Conservation (phyloP, 495 filamentous ascomycete species). For the Aspergillus taichungensis region DNA sequence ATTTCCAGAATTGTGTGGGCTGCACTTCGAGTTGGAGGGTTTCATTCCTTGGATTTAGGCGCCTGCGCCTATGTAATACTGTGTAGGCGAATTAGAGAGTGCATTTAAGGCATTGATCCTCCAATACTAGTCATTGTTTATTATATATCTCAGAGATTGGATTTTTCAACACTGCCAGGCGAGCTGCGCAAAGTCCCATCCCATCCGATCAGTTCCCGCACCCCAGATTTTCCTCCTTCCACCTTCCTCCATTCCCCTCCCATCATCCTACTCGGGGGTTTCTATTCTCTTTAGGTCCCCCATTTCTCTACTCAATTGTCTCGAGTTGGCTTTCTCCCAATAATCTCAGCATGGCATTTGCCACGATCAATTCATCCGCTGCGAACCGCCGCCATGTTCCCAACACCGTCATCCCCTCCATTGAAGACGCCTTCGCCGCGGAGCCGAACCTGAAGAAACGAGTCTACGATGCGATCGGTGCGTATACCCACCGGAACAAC, state of each 20-base stretch:
- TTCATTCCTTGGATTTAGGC: too few relatives aligned
- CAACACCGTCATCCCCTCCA: conserved; percentile 20
- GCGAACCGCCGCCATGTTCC: conserved; percentile 1
- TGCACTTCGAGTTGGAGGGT: too few relatives aligned
- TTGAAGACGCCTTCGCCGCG: conserved; percentile 39
- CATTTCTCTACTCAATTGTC: not conserved
- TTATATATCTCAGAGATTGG: not conserved
- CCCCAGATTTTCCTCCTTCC: conserved; percentile 1
- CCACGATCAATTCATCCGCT: conserved; percentile 31
- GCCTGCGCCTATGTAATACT: too few relatives aligned
- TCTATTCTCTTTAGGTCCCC: not conserved
- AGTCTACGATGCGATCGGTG: conserved; percentile 44
- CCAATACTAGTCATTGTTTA: not conserved
- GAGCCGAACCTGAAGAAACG: conserved; percentile 36
- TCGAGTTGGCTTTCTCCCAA: not conserved
- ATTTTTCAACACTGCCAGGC: conserved; percentile 1
- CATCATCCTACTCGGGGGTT: not conserved
- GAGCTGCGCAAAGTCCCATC: conserved; percentile 1
- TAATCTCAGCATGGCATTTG: conserved; percentile 31
- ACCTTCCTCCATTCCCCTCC: not conserved
- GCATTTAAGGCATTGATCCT: too few relatives aligned
- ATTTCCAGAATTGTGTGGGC: not conserved
- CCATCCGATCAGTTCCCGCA: not conserved
- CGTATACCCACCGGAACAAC: conserved; percentile 9
- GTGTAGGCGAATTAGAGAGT: too few relatives aligned